Evolutionary conservation across 352 stramenopile species (phyloP), one percentile per base, ranked within the genome.

Genomic region (Peronospora farinosa): DNA sequence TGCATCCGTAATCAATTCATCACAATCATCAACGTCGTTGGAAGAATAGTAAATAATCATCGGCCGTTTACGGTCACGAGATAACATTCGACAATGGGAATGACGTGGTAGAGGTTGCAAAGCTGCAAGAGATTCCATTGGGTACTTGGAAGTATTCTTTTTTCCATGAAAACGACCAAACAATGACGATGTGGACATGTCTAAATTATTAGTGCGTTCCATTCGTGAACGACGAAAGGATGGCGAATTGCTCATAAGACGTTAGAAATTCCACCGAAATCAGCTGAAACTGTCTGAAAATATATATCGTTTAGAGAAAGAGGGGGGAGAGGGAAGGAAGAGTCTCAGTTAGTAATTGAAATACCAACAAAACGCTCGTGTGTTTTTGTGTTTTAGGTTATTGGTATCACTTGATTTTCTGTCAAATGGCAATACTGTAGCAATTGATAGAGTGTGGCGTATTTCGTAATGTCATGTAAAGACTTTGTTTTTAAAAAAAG

Each of bases 41-140:
- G 23, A 40, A 11, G 61, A 55, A 44, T 78, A 81, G 45, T 55
- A 67, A 21, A 81, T 60, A 4, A 76, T 49, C 38, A 65, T 59
- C 3, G 70, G 56, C 5, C 67, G 62, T 37, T 56, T 59, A 7
- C 63, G 60, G 47, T 63, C 61, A 10, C 60, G 36, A 11, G 54
- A 61, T 10, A 68, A 17, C 12, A 58, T 56, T 13, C 47, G 47
- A 16, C 51, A 41, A 28, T 63, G 51, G 13, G 47, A 59, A 27
- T 57, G 50, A 10, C 64, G 60, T 36, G 61, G 63, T 13, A 48
- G 57, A n/a, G 63, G 57, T 40, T 59, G 52, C 27, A 57, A 62
- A 0, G 54, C 39, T 0, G 15, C 51, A n/a, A 68, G 45, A 9
- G 53, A 47, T 30, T 63, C 60, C 31, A 3, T 47, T 0, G 50